Evolutionary conservation across 164 flowering plant species (phyloP), one percentile per base, ranked within the genome.

Genomic region (Berberis thunbergii): DNA sequence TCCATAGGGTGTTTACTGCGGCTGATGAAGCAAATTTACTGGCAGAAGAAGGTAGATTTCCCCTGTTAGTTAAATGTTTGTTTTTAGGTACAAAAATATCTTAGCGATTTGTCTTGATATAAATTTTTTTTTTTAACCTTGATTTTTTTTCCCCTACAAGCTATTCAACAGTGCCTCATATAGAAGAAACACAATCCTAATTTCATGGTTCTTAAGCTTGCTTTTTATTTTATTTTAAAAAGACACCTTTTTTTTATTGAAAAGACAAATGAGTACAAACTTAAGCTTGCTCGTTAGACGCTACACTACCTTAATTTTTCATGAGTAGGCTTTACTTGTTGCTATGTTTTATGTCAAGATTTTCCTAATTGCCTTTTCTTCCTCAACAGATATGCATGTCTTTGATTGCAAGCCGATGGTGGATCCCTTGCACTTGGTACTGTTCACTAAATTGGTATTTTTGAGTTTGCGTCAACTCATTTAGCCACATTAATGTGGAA

Each of bases 21-120:
- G 92, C 87, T 64, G 84, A 86, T 81, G 95, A 87, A 70, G 81
- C 86, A 61, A 90, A 90, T 80, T 81, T 90, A 75, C 84, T 90
- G 67, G 89, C 80, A 61, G 95, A 87, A 80, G 84, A 86, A 78
- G 97, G 97, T 87, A 52, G n/a, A 46, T 8, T 46, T 46, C 8
- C 8, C 8, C 49, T 8, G 49, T 4, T 46, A 46, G 4, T 4
- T 46, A 46, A 46, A 8, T 26, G 26, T 26, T 26, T 26, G 26
- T 26, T 4, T 46, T 46, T 46, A 46, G 8, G 8, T 4, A 52
- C 54, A 52, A 8, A 52, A 52, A 12, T 52, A 26, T 26, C 26
- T 26, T 26, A 26, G 26, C 0, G 10, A 48, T 48, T 11, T 48
- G 1, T 48, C 7, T 48, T 48, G 7, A 48, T 2, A 7, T 6